Percentiles rank a stretch among this genome's conserved stretches.
Evolutionary conservation across 139 green algal species (phyloP).

Genomic region (Tetradesmus obliquus): DNA sequence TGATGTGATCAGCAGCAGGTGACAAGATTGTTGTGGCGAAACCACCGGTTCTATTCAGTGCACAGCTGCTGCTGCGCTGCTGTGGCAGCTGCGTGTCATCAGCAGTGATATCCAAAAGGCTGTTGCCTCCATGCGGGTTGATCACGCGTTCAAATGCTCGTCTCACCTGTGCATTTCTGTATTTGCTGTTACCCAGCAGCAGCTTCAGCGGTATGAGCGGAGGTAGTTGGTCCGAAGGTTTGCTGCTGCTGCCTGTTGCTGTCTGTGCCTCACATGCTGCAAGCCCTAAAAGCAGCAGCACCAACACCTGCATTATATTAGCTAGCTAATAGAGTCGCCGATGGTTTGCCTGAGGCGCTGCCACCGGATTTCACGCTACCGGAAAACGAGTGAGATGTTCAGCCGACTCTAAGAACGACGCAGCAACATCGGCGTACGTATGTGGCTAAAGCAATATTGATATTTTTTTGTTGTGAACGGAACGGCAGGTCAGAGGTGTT

Average conservation of each 20-base stretch:
- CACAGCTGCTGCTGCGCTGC: background rate
- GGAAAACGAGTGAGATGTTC: background rate
- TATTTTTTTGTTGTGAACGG: background rate
- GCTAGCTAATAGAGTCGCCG: background rate
- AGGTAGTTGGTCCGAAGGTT: slow-evolving; percentile 12
- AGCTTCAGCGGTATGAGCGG: slow-evolving; percentile 7
- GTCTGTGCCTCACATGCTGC: background rate
- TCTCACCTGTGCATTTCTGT: slow-evolving; percentile 29
- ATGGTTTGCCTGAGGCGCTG: background rate
- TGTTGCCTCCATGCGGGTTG: background rate
- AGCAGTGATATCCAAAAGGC: background rate
- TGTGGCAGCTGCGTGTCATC: background rate
- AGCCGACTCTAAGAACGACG: background rate
- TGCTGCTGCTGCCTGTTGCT: background rate
- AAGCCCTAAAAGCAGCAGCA: background rate
- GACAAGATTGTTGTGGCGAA: background rate
- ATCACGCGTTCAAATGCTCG: background rate
- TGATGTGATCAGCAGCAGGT: background rate
- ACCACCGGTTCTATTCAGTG: too few relatives aligned
- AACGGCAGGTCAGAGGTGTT: too few relatives aligned
- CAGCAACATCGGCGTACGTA: background rate
- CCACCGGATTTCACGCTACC: background rate
- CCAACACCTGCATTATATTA: background rate
- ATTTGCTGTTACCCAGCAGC: slow-evolving; percentile 25
- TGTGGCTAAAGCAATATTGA: background rate